Percentiles rank a stretch among this genome's conserved stretches.
These are phyloP conservation scores for Fusarium sp. DNA, from an alignment of 2,329 filamentous ascomycete species.

Conservation along the genomic window DNA sequence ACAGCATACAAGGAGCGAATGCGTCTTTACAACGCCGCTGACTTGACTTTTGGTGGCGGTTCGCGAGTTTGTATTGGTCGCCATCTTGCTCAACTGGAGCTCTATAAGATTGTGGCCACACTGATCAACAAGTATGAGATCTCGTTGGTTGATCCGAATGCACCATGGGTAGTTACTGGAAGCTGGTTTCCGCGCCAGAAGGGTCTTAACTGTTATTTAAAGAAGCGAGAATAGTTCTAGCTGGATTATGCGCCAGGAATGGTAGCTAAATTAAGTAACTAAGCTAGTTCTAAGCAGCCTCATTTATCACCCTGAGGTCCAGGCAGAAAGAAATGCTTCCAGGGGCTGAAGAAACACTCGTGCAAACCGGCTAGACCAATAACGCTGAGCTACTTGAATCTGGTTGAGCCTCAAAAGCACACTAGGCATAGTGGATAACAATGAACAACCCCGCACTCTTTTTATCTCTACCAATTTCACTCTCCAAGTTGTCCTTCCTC, in stretches of 20 bases:
- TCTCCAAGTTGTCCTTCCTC: not conserved
- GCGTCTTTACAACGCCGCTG: conserved; percentile 53
- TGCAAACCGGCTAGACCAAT: too few relatives aligned
- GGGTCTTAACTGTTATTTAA: conserved; percentile 32
- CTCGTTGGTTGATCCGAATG: conserved; percentile 49
- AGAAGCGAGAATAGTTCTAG: conserved; percentile 10
- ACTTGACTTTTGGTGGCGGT: conserved; percentile 54
- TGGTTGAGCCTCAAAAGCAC: too few relatives aligned
- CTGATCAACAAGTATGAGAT: conserved; percentile 61
- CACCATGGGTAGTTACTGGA: conserved; percentile 33
- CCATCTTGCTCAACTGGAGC: conserved; percentile 52
- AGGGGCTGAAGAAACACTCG: too few relatives aligned
- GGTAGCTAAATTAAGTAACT: too few relatives aligned
- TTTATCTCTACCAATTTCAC: too few relatives aligned
- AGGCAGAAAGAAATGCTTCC: too few relatives aligned
- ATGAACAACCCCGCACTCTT: too few relatives aligned
- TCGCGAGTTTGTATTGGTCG: conserved; percentile 54
- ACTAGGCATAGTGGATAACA: too few relatives aligned
- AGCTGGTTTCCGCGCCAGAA: conserved; percentile 38
- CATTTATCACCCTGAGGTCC: too few relatives aligned
- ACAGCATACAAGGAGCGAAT: conserved; percentile 52
- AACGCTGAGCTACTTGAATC: too few relatives aligned
- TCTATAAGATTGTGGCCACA: conserved; percentile 58
- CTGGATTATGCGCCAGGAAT: too few relatives aligned
- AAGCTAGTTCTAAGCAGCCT: too few relatives aligned